A percentile compares a stretch with the other conserved stretches of the same genome.
phyloP scores from a whole-genome alignment of 352 stramenopile genomes.

The Globisporangium nagaii region DNA sequence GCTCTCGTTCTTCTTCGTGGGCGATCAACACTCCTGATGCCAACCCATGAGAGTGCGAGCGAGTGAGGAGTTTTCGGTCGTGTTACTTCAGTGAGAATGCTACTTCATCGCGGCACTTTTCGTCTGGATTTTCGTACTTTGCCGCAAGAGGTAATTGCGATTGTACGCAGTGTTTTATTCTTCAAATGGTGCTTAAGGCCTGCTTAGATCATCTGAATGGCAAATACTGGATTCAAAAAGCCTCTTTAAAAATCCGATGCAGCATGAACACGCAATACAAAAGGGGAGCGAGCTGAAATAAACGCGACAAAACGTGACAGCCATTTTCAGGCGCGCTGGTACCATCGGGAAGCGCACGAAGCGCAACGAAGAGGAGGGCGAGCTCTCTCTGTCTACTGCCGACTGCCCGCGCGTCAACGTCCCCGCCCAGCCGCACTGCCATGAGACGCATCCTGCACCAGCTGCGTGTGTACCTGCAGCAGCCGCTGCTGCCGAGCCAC shows the following conservation, averaged over 20 bases:
- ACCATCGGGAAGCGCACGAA: neutral
- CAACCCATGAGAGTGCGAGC: neutral
- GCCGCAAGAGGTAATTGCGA: no score
- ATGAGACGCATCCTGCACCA: conserved; percentile 22
- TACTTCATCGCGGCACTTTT: no score
- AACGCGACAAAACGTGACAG: neutral
- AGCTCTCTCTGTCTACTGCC: neutral
- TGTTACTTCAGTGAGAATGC: neutral
- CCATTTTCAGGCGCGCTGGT: neutral
- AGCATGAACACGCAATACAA: no score
- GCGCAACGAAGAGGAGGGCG: neutral
- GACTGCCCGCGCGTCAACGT: neutral
- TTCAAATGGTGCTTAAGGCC: no score
- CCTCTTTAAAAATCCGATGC: neutral
- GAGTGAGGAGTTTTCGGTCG: no score
- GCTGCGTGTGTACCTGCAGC: conserved; percentile 53
- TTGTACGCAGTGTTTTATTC: no score
- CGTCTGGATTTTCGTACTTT: no score
- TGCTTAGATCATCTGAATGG: no score
- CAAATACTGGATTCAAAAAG: neutral
- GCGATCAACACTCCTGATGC: neutral
- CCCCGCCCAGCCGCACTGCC: neutral
- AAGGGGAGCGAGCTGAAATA: no score
- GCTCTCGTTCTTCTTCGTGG: neutral
- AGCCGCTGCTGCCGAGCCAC: conserved; percentile 51